Base-by-base conservation (phyloP, 2,329 filamentous ascomycete genomes). In the Monosporascus cannonballus region DNA sequence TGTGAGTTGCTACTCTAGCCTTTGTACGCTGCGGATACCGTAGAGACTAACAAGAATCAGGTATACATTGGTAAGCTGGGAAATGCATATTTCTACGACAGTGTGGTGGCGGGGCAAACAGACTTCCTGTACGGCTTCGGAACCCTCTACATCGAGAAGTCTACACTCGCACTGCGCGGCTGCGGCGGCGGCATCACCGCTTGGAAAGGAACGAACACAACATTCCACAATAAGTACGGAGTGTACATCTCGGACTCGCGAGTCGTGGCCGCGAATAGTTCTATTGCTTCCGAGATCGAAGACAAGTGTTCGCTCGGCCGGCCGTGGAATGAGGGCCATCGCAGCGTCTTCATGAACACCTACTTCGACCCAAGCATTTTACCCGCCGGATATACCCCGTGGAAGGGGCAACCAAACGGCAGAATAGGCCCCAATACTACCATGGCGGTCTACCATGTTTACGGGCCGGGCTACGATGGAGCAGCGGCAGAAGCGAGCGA, bases 51-150 rank as follows among this genome's bases (percentile, higher is more conserved):
- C 30, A 14, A 34, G 8, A 17, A 14, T n/a, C 46, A 78, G 76
- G 65, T 87, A 4, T 87, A 86, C 59, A 65, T 87, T 17, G 84
- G 84, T 50, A 87, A 87, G 63, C 71, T 85, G 1, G 84, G 79
- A 30, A 86, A 85, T 57, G 79, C 79, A 0, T 87, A 86, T 67
- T 83, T 88, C 66, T 76, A 83, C 63, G 72, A 78, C 37, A 76
- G 71, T 50, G 76, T 81, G 37, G 75, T 87, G 5, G 84, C 81
- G 0, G 85, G 85, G 0, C 74, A 87, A 62, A 86, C 83, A 0
- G 85, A 88, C 59, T 87, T 87, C 68, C 70, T 87, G 20, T 87
- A 86, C 61, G 84, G 83, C 8, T 86, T 86, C 61, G 84, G 84
- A 25, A 87, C 84, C 0, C 74, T 79, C 3, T 87, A 79, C 74